Evolutionary conservation across 352 stramenopile species (phyloP), one percentile per base, ranked within the genome.

Genomic region (Phytopythium delawarense): DNA sequence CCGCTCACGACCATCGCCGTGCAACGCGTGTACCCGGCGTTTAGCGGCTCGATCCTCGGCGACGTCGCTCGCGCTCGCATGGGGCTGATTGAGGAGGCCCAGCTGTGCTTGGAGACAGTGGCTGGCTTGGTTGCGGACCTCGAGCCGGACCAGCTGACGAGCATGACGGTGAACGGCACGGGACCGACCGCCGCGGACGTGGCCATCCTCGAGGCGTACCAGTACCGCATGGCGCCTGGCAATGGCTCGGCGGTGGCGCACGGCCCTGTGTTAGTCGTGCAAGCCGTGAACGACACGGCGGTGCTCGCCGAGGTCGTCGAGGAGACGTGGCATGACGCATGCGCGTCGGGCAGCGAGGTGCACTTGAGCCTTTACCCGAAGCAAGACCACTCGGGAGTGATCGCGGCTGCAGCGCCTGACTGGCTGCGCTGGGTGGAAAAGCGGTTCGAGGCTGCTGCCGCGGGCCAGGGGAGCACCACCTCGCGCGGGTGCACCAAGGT

Each of bases 321-420:
- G 46, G n/a, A 64, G 46, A 34, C 59, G 16, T 64, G 48, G 46
- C 34, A 57, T 12, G 39, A 39, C 32, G 48, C 59, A 0, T 64
- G 59, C 25, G 59, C 59, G 7, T 34, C 32, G 7, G 48, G 59
- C 4, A 64, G 48, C 50, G 59, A 64, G 48, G 59, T 64, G 30
- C 48, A 64, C 34, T 20, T 64, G 34, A 52, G 8, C 53, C 45
- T 65, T 21, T 55, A 74, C 60, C 39, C 53, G 53, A 57, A 63
- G 40, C 58, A 63, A 46, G 46, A 63, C 35, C 59, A 58, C 28
- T 48, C 46, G 32, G 51, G 51, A 0, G 51, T 57, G 18, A 57
- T 57, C 34, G 51, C 51, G 8, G 51, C 51, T 2, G 50, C 50
- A 0, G 28, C 50, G 28, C 50, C 50, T 1, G 50, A 57, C 50